Evolutionary conservation across 345 rosid genomes (phyloP), one percentile per base, ranked within the genome.

Genomic region (Eucalyptus sp.): DNA sequence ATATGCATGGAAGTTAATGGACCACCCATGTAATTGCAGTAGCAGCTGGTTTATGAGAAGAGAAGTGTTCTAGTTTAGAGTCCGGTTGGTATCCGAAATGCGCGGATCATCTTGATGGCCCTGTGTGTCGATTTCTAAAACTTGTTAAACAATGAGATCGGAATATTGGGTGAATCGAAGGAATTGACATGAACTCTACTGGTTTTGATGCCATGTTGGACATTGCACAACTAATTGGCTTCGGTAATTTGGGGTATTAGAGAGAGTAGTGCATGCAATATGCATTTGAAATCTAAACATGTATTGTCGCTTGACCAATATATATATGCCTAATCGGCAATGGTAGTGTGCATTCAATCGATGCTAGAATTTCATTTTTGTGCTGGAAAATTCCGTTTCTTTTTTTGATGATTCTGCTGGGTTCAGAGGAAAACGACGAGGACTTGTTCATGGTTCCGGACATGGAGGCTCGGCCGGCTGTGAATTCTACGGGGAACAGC

Each of bases 391-490:
- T 33, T 46, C 44, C 8, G 6, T 68, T 49, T 10, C 10, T 44
- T 27, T 20, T 37, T 17, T 87, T 44, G 13, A n/a, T 12, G 15
- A 7, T 7, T 54, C 29, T 29, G 27, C 25, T 41, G 60, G 50
- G 10, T 43, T n/a, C 88, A 93, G 98, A 95, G 91, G 98, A 95
- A 52, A 93, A 94, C 89, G 98, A 96, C 52, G 97, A 94, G 58
- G 98, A 95, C 88, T 89, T 94, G 89, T 93, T 94, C 88, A 94
- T 90, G 87, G 97, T 95, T 60, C 98, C 96, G 7, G 96, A 95
- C 87, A 94, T 95, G 90, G 98, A 94, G 92, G 92, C 92, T 25
- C 76, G 14, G 71, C 88, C 88, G 1, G 62, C 95, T 20, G 91
- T 25, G 29, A 24, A 12, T 80, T 12, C 60, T 20, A 44, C 43